Evolutionary conservation across 352 stramenopile species (phyloP).

Genomic region (Phytophthora ramorum): DNA sequence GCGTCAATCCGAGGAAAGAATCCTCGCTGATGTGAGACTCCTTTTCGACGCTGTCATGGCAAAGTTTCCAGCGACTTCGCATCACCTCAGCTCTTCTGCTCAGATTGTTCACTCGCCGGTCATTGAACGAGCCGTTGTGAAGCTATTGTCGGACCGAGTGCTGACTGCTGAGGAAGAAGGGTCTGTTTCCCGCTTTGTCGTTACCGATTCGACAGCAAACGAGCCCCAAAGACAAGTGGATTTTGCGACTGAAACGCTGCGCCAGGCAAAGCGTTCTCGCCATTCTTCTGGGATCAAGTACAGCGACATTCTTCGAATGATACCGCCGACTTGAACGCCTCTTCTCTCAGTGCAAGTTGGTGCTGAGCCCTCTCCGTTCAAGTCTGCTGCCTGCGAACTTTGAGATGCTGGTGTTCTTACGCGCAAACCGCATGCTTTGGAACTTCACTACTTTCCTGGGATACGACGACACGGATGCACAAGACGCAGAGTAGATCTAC

Average conservation of each 20-base stretch:
- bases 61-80: neutral
- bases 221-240: neutral
- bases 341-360: slow-evolving; percentile 27
- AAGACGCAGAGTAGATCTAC: neutral
- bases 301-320: neutral
- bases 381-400: slow-evolving; percentile 19
- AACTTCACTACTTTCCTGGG: slow-evolving; percentile 5
- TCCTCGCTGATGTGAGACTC: neutral
- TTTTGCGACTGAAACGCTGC: neutral
- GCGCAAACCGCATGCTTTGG: slow-evolving; percentile 20
- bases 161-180: neutral
- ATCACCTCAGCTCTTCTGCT: neutral
- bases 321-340: slow-evolving; percentile 13
- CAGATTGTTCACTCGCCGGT: slow-evolving; percentile 3
- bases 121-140: slow-evolving; percentile 9
- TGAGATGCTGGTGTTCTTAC: slow-evolving; percentile 28
- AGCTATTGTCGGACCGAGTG: neutral
- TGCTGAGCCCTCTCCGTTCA: slow-evolving; percentile 6
- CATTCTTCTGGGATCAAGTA: neutral
- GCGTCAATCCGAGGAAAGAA: neutral
- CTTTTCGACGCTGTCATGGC: slow-evolving; percentile 9
- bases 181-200: neutral
- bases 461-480: neutral
- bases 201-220: neutral
- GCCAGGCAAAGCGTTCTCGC: neutral